These are phyloP conservation scores for Daldinia loculata DNA, from an alignment of 495 filamentous ascomycete genomes.

Conservation along the genomic window DNA sequence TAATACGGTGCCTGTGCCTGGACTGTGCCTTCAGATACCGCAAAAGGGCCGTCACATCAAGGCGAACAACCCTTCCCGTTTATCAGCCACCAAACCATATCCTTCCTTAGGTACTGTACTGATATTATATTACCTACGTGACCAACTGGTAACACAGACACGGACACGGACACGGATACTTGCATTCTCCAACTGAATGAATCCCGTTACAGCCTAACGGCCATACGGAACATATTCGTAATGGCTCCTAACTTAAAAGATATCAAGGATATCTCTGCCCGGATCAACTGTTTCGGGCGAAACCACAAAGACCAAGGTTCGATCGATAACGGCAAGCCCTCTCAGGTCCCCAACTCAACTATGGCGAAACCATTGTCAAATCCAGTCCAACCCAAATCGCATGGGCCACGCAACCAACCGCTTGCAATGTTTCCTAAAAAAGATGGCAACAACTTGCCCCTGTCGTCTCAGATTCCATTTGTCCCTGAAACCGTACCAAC, in stretches of 20 bases:
- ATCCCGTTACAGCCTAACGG: not conserved
- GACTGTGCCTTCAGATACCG: no score
- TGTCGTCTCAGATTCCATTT: not conserved
- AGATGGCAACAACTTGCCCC: not conserved
- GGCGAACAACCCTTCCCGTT: no score
- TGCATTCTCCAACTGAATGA: slow-evolving; percentile 1
- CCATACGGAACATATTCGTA: not conserved
- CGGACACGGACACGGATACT: not conserved
- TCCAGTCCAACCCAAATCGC: not conserved
- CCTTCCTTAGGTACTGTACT: no score
- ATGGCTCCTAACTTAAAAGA: slow-evolving; percentile 21
- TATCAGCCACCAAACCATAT: no score
- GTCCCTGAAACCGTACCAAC: not conserved
- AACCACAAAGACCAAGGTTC: slow-evolving; percentile 7
- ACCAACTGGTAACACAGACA: not conserved
- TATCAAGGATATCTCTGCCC: slow-evolving; percentile 24
- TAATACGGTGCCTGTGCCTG: no score
- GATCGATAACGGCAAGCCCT: not conserved
- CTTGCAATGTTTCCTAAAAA: not conserved
- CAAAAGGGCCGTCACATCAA: no score
- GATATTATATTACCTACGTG: not conserved
- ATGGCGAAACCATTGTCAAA: not conserved
- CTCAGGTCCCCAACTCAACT: not conserved
- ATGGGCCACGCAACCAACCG: not conserved
- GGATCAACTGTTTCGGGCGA: slow-evolving; percentile 3